A percentile compares a stretch with the other conserved stretches of the same genome.
Evolutionary conservation across 1,284 basidiomycete genomes (phyloP).

Genomic region (Leccinum pallidistipes): DNA sequence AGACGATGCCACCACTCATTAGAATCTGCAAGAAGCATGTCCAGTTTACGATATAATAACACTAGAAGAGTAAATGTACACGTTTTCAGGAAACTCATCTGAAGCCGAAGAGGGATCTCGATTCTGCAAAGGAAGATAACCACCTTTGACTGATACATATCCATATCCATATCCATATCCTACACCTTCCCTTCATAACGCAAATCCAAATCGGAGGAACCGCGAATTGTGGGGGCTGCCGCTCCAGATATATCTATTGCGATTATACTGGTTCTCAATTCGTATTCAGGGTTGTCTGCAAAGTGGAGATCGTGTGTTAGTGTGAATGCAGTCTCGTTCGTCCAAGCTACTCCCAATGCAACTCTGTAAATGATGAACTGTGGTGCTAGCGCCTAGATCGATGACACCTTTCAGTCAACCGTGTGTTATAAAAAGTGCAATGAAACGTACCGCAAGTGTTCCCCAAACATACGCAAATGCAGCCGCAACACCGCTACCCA

Average conservation of each 20-base stretch:
- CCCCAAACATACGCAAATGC: slow-evolving; percentile 3
- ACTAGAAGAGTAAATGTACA: background rate
- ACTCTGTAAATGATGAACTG: slow-evolving; percentile 9
- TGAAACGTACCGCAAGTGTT: background rate
- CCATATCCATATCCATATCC: background rate
- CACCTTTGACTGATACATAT: background rate
- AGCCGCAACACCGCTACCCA: background rate
- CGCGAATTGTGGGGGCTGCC: background rate
- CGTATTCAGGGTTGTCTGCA: background rate
- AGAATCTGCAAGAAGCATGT: background rate
- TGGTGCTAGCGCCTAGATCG: slow-evolving; percentile 2
- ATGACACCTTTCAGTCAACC: background rate
- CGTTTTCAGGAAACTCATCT: background rate
- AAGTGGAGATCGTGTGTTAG: background rate
- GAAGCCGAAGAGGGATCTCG: background rate
- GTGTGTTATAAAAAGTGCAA: background rate
- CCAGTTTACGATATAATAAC: background rate
- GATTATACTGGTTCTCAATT: background rate
- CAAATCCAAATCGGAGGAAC: background rate
- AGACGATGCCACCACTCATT: background rate
- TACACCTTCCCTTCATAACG: background rate
- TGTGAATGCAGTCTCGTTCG: background rate
- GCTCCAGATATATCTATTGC: background rate
- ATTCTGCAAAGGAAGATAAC: background rate
- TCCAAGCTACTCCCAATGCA: slow-evolving; percentile 3